Percentiles rank a stretch among this genome's conserved stretches.
These are phyloP conservation scores for Candida methanosorbosa DNA, from an alignment of 805 yeast species.

Conservation along the genomic window DNA sequence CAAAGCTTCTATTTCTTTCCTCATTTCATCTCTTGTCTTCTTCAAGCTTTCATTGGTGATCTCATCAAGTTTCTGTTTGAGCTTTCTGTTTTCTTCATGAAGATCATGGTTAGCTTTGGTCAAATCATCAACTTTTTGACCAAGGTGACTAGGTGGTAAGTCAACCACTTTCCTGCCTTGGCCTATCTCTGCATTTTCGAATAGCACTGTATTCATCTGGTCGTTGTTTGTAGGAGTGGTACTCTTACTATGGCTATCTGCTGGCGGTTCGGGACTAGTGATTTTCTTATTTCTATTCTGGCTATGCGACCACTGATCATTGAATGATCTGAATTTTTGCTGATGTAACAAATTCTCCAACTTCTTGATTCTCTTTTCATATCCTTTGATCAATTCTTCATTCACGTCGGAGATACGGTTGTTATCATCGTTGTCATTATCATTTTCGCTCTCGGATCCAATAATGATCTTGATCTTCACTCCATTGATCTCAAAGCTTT, in stretches of 20 bases:
- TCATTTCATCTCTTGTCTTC: slow-evolving; percentile 9
- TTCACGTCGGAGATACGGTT: background rate
- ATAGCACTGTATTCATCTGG: slow-evolving; percentile 10
- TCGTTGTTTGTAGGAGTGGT: background rate
- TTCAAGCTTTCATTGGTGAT: slow-evolving; percentile 4
- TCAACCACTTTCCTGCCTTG: slow-evolving; percentile 15
- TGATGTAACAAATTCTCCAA: slow-evolving; percentile 74
- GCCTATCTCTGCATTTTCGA: slow-evolving; percentile 8
- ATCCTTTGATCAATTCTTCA: slow-evolving; percentile 44
- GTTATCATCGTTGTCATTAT: slow-evolving; percentile 9
- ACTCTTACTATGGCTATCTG: background rate
- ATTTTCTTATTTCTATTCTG: no score
- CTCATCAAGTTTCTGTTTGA: slow-evolving; percentile 7
- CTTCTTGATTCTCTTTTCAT: slow-evolving; percentile 64
- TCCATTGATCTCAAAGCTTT: slow-evolving; percentile 33
- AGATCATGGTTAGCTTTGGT: slow-evolving; percentile 14
- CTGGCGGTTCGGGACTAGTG: background rate
- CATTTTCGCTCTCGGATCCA: slow-evolving; percentile 17
- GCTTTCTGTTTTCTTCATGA: slow-evolving; percentile 6
- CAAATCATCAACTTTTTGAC: slow-evolving; percentile 14
- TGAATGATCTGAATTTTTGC: slow-evolving; percentile 50
- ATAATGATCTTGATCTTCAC: slow-evolving; percentile 22
- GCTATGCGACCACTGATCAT: slow-evolving; percentile 24
- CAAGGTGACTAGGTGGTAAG: slow-evolving; percentile 21
- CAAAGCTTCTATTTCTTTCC: slow-evolving; percentile 9